phyloP scores from a whole-genome alignment of 441 rosid genomes.

The Cnidoscolus chayamansa region DNA sequence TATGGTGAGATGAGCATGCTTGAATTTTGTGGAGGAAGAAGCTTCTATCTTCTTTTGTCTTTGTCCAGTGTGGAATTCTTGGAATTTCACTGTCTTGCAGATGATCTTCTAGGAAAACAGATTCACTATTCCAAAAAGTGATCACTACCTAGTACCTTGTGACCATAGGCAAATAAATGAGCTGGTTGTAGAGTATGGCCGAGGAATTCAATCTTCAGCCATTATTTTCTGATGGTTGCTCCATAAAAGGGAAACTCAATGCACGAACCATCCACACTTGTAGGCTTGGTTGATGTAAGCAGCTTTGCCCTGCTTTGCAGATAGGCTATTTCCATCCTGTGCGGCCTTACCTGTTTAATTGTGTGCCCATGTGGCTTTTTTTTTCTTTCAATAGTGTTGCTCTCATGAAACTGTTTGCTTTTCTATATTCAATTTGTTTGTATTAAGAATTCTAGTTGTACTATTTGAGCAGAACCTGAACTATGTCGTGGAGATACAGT shows the following conservation, averaged over 20 bases:
- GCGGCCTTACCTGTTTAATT: neutral
- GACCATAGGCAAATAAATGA: neutral
- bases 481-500: slow-evolving; percentile 89
- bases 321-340: neutral
- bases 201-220: neutral
- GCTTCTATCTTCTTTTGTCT: neutral
- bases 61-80: neutral
- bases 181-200: neutral
- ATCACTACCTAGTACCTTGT: neutral
- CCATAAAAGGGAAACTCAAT: too few relatives aligned
- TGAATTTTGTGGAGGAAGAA: neutral
- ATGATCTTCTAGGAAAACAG: neutral
- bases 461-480: slow-evolving; percentile 64
- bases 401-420: neutral
- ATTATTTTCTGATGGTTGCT: neutral
- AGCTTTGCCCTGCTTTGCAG: too few relatives aligned
- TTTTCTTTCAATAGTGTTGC: neutral
- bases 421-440: slow-evolving; percentile 1
- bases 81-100: neutral
- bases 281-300: too few relatives aligned
- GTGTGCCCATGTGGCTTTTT: neutral
- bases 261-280: too few relatives aligned
- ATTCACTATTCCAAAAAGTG: neutral
- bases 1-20: neutral
- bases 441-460: slow-evolving; percentile 3